These are phyloP conservation scores for Metarhizium guizhouense DNA, from an alignment of 2,329 filamentous ascomycete genomes.

Conservation along the genomic window DNA sequence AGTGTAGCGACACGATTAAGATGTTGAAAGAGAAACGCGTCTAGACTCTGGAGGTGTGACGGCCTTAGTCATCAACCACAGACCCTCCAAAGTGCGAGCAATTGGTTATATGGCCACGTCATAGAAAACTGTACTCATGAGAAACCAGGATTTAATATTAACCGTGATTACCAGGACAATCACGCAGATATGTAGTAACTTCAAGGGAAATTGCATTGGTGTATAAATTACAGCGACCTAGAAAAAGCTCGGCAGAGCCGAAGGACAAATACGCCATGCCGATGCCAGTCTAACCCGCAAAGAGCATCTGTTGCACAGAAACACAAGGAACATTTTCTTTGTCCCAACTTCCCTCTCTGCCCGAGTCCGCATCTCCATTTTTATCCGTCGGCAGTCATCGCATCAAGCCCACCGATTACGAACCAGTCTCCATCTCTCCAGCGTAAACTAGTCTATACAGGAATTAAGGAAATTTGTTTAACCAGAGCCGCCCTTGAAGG, in stretches of 20 bases:
- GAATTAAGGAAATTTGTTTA: slow-evolving; percentile 31
- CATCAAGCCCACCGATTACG: slow-evolving; percentile 27
- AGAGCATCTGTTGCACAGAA: slow-evolving; percentile 32
- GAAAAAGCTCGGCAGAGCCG: slow-evolving; percentile 37
- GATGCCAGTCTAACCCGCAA: slow-evolving; percentile 41
- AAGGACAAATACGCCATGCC: slow-evolving; percentile 37
- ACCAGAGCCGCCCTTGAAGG: slow-evolving; percentile 68
- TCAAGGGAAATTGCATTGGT: slow-evolving; percentile 47
- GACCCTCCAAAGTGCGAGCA: not conserved
- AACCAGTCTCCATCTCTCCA: slow-evolving; percentile 20
- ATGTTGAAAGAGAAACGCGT: not conserved
- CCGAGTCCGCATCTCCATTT: slow-evolving; percentile 36
- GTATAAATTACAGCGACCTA: slow-evolving; percentile 56
- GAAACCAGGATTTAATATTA: too few species aligned
- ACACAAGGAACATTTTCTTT: slow-evolving; percentile 20
- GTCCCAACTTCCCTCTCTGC: slow-evolving; percentile 34
- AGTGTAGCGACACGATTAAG: not conserved
- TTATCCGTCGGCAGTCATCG: slow-evolving; percentile 30
- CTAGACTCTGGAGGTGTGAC: not conserved
- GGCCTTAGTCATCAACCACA: not conserved
- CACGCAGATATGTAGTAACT: slow-evolving; percentile 10
- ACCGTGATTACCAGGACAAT: too few species aligned
- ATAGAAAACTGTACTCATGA: too few species aligned
- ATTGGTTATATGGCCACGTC: too few species aligned
- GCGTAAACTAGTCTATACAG: slow-evolving; percentile 31